A percentile compares a stretch with the other conserved stretches of the same genome.
Conservation (phyloP, 139 green algal species). For the Micromonas pusilla region DNA sequence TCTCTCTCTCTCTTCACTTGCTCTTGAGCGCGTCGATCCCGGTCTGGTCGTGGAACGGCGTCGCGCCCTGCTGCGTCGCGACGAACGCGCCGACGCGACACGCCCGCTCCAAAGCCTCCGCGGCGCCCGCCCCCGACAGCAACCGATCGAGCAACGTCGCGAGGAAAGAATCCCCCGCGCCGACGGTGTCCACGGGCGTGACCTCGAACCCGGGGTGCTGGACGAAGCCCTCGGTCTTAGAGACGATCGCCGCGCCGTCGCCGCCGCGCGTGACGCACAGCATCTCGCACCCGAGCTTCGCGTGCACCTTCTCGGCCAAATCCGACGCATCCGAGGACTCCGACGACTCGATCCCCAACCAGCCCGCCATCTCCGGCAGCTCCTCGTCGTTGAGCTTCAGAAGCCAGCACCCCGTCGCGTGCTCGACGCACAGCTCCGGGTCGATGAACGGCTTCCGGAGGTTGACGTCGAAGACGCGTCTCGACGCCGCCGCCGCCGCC, state of each 20-base stretch:
- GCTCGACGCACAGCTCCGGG: neutral
- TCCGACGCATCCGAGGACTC: no score
- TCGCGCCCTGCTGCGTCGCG: constrained; percentile 6
- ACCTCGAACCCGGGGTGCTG: neutral
- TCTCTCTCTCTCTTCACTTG: no score
- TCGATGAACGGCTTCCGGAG: neutral
- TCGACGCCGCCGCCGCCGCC: neutral
- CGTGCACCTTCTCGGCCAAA: neutral
- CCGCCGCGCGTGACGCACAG: neutral
- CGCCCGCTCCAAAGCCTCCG: neutral
- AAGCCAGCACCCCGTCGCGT: neutral
- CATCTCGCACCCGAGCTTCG: neutral
- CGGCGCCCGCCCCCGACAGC: neutral
- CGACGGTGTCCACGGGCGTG: neutral
- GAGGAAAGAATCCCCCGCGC: neutral
- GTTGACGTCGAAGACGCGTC: constrained; percentile 8
- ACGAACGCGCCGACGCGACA: neutral
- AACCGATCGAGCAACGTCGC: neutral
- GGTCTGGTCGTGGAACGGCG: neutral
- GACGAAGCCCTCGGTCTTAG: neutral
- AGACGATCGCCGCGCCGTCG: neutral
- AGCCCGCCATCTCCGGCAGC: neutral
- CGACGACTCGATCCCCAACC: neutral
- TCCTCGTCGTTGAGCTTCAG: constrained; percentile 14
- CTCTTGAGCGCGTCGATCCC: neutral